Evolutionary conservation across 768 basidiomycete species (phyloP).

Genomic region (Tylopilus rubrobrunneus): DNA sequence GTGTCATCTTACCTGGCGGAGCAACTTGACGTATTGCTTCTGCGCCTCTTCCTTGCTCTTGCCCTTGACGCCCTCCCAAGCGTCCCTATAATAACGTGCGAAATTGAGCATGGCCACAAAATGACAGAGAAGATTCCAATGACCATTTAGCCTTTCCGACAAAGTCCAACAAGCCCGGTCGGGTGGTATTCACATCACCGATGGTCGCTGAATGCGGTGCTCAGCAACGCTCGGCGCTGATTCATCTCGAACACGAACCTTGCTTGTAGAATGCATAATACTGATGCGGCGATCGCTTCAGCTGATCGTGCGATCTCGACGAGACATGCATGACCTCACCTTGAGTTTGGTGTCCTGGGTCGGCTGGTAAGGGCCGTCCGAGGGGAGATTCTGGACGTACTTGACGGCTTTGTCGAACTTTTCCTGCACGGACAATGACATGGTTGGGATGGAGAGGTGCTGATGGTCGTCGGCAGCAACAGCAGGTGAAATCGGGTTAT

Average conservation of each 20-base stretch:
- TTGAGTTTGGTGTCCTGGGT: slow-evolving; percentile 68
- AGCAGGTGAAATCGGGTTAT: slow-evolving; percentile 9
- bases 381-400: slow-evolving; percentile 66
- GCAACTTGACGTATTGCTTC: slow-evolving; percentile 68
- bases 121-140: slow-evolving; percentile 5
- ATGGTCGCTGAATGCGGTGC: slow-evolving; percentile 52
- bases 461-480: neutral
- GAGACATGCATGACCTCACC: slow-evolving; percentile 46
- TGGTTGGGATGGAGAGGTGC: slow-evolving; percentile 30
- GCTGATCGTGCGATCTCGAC: slow-evolving; percentile 3
- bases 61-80: slow-evolving; percentile 77
- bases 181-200: slow-evolving; percentile 63
- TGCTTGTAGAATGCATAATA: slow-evolving; percentile 96
- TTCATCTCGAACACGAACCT: slow-evolving; percentile 42
- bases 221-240: neutral
- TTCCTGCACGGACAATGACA: slow-evolving; percentile 46
- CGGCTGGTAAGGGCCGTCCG: slow-evolving; percentile 71
- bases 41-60: slow-evolving; percentile 67
- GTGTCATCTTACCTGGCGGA: slow-evolving; percentile 53
- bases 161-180: slow-evolving; percentile 82
- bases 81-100: slow-evolving; percentile 55
- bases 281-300: slow-evolving; percentile 38
- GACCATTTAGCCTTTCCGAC: slow-evolving; percentile 89
- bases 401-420: slow-evolving; percentile 74
- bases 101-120: neutral